Evolutionary conservation across 768 basidiomycete species (phyloP).

Genomic region (Amanita pseudoporphyria): DNA sequence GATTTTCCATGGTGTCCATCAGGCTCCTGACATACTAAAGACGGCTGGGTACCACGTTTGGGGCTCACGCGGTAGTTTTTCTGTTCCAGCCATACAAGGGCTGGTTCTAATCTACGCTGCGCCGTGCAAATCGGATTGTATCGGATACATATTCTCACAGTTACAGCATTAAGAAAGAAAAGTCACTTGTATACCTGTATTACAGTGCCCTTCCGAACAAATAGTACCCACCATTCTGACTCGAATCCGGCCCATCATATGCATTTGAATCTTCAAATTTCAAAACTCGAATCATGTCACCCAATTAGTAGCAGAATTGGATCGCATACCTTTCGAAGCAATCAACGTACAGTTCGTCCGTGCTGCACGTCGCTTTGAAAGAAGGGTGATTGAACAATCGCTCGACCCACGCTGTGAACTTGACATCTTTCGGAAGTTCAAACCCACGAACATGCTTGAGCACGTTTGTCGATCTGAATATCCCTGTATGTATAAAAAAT

Average conservation of each 20-base stretch:
- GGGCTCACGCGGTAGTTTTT: neutral
- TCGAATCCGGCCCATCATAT: neutral
- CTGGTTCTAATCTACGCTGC: too few relatives aligned
- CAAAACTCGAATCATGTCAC: neutral
- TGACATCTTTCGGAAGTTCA: conserved; percentile 36
- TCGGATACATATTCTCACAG: too few relatives aligned
- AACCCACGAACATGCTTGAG: conserved; percentile 46
- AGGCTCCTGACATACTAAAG: too few relatives aligned
- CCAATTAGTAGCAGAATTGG: neutral
- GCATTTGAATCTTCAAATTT: neutral
- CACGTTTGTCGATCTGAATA: neutral
- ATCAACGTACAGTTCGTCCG: conserved; percentile 55
- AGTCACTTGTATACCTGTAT: too few relatives aligned
- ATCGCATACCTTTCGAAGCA: conserved; percentile 54
- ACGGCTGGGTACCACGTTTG: neutral
- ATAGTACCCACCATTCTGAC: neutral
- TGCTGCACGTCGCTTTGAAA: conserved; percentile 62
- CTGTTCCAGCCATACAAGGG: too few relatives aligned
- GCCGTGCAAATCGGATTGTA: neutral
- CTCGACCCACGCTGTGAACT: conserved; percentile 42
- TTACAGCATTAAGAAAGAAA: too few relatives aligned
- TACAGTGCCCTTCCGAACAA: too few relatives aligned
- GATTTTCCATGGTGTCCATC: too few relatives aligned
- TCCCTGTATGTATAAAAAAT: neutral
- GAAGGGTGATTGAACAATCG: conserved; percentile 49